A percentile compares a stretch with the other conserved stretches of the same genome.
Conservation (phyloP, 352 stramenopile genomes). For the Phytopythium oedochilum region DNA sequence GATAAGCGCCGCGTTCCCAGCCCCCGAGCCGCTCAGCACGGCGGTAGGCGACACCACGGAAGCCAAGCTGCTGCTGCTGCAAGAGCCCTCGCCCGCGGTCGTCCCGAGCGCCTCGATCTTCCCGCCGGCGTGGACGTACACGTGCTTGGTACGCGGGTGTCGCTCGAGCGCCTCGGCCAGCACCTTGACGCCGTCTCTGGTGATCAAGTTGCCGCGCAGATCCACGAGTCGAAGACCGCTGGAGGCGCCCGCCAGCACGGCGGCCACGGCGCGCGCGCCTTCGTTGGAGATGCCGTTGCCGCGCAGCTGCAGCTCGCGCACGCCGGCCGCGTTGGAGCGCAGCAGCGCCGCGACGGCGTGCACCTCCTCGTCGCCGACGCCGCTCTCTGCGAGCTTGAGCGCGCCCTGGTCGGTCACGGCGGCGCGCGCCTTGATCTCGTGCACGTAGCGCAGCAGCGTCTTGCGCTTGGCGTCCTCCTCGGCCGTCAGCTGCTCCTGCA, state of each 20-base stretch:
- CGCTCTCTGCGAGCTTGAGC: constrained; percentile 85
- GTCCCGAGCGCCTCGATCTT: constrained; percentile 94
- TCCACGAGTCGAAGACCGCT: constrained; percentile 87
- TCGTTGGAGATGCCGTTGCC: constrained; percentile 91
- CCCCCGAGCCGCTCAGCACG: too few relatives aligned
- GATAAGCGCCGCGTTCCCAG: constrained; percentile 41
- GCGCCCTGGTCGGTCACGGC: constrained; percentile 23
- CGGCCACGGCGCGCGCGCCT: constrained; percentile 90
- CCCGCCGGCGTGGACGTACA: constrained; percentile 94
- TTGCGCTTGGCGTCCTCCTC: constrained; percentile 96
- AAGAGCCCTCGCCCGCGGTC: constrained; percentile 14
- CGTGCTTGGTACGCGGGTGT: constrained; percentile 90
- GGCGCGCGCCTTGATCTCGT: constrained; percentile 87
- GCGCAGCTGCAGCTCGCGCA: constrained; percentile 92
- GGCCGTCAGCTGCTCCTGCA: constrained; percentile 81
- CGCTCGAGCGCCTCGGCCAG: constrained; percentile 93
- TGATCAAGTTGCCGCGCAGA: constrained; percentile 89
- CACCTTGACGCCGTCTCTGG: constrained; percentile 88
- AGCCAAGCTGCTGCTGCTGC: constrained; percentile 4
- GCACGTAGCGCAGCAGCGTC: constrained; percentile 93
- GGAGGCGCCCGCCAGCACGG: constrained; percentile 78
- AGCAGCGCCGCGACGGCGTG: constrained; percentile 93
- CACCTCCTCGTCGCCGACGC: constrained; percentile 94
- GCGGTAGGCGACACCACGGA: constrained; percentile 39
- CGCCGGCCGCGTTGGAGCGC: constrained; percentile 76